These are phyloP conservation scores for Acanthamoeba divionensis DNA, from an alignment of 208 protist species.

Conservation along the genomic window DNA sequence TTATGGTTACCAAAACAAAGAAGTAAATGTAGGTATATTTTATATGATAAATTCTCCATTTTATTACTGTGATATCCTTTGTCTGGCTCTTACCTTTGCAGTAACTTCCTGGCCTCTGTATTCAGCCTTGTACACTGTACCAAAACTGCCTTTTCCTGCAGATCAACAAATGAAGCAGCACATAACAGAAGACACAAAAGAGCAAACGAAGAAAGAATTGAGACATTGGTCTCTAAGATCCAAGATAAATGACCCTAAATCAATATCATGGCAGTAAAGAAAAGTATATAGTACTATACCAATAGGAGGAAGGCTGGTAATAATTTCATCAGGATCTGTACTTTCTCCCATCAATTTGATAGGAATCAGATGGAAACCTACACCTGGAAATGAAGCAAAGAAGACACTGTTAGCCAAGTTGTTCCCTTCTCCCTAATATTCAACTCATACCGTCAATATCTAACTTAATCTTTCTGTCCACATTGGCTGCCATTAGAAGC, in stretches of 20 bases:
- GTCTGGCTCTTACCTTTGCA: no score
- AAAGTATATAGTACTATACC: background rate
- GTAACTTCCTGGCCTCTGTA: conserved; percentile 34
- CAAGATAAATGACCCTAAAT: no score
- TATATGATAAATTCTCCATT: no score
- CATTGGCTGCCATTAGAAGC: background rate
- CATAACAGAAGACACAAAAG: no score
- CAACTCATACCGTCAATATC: conserved; percentile 26
- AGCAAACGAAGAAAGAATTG: no score
- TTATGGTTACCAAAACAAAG: no score
- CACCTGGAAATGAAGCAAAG: background rate
- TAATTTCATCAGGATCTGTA: conserved; percentile 8
- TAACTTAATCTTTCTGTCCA: conserved; percentile 27
- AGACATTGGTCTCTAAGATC: no score
- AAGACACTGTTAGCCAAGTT: background rate
- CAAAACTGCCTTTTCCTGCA: background rate
- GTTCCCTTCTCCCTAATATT: no score
- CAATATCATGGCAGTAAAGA: background rate
- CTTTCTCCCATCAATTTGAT: conserved; percentile 23
- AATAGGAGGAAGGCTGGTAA: background rate
- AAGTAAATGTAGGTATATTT: no score
- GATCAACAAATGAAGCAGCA: no score
- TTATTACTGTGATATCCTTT: no score
- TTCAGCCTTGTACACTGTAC: conserved; percentile 18
- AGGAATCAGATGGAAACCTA: conserved; percentile 1